A percentile compares a stretch with the other conserved stretches of the same genome.
Evolutionary conservation across 176 grass and related monocot genomes (phyloP).

Genomic region (Tillandsia fasciculata): DNA sequence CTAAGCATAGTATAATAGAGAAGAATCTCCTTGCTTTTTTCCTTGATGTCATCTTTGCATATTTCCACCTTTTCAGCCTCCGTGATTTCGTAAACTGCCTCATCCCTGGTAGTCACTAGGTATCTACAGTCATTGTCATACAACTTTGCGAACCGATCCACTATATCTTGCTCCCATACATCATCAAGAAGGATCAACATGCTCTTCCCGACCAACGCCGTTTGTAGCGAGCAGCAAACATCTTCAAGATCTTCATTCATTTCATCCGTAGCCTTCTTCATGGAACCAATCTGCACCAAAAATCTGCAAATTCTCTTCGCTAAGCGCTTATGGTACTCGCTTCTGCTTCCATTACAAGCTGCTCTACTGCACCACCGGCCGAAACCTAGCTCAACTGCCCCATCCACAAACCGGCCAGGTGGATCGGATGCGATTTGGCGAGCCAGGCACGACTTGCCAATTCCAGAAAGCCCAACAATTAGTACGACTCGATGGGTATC

Average conservation of each 20-base stretch:
- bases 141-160: conserved; percentile 51
- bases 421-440: conserved; percentile 48
- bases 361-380: conserved; percentile 54
- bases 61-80: conserved; percentile 70
- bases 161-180: conserved; percentile 79
- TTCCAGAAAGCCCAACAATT: conserved; percentile 62
- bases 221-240: conserved; percentile 62
- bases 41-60: conserved; percentile 69
- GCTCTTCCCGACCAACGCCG: conserved; percentile 50
- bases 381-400: conserved; percentile 49
- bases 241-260: conserved; percentile 49
- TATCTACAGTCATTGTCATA: conserved; percentile 68
- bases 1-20: conserved; percentile 54
- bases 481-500: conserved; percentile 40
- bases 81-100: conserved; percentile 52
- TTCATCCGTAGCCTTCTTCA: conserved; percentile 26
- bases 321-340: conserved; percentile 48
- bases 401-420: conserved; percentile 29
- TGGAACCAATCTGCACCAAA: conserved; percentile 51
- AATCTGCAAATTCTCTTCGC: conserved; percentile 46
- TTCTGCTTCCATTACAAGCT: conserved; percentile 46
- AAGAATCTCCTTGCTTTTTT: conserved; percentile 75
- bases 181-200: conserved; percentile 71
- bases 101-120: conserved; percentile 74
- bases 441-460: conserved; percentile 59